Percentiles rank a stretch among this genome's conserved stretches.
phyloP scores from a whole-genome alignment of 805 yeast species.

The Tetrapisispora nanseiensis region DNA sequence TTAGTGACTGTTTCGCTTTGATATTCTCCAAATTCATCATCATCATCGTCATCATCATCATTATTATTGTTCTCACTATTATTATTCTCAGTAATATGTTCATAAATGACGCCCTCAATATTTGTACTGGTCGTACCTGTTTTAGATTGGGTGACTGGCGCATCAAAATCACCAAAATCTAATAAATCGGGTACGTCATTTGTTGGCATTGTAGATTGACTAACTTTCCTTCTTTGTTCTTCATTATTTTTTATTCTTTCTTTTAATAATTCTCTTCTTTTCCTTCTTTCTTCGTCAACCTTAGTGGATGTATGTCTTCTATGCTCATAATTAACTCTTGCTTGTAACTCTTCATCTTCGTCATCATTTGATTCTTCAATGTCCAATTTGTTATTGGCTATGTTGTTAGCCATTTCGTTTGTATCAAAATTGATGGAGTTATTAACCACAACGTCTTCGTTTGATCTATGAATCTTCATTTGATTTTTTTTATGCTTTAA shows the following conservation, averaged over 20 bases:
- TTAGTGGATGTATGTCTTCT: constrained; percentile 18
- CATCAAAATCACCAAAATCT: constrained; percentile 20
- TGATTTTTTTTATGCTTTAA: constrained; percentile 22
- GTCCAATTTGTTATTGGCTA: constrained; percentile 3
- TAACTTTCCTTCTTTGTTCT: constrained; percentile 23
- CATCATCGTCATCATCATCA: constrained; percentile 20
- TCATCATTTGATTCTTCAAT: constrained; percentile 5
- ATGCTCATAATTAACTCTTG: constrained; percentile 5
- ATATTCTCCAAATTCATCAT: constrained; percentile 32
- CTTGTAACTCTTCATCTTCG: constrained; percentile 3
- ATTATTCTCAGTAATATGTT: too few species aligned
- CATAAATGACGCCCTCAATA: constrained; percentile 1
- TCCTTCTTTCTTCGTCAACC: constrained; percentile 29
- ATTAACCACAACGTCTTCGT: constrained; percentile 7
- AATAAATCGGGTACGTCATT: constrained; percentile 23
- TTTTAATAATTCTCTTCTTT: constrained; percentile 30
- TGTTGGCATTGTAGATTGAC: constrained; percentile 5
- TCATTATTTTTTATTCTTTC: constrained; percentile 28
- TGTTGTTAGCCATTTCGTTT: constrained; percentile 2
- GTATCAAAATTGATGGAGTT: constrained; percentile 1
- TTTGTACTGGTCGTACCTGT: neutral
- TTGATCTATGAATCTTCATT: constrained; percentile 27
- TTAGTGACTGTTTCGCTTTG: constrained; percentile 20
- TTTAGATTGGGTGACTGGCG: neutral
- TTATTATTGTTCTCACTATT: constrained; percentile 2